phyloP scores from a whole-genome alignment of 345 rosid genomes.

The Lagerstroemia speciosa region DNA sequence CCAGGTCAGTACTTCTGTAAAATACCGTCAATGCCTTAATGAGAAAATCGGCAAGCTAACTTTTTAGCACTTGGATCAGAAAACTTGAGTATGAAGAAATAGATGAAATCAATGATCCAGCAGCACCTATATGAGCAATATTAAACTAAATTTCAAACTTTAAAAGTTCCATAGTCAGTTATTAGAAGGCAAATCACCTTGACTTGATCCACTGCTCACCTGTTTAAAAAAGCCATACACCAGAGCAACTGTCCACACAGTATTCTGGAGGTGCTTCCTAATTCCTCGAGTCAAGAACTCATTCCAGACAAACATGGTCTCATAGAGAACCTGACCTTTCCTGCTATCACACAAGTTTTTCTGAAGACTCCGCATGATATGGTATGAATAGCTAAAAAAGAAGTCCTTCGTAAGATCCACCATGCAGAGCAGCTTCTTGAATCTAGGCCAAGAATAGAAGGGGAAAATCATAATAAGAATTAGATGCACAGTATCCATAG shows the following conservation, averaged over 20 bases:
- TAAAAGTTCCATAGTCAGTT: not conserved
- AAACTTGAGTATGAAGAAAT: not conserved
- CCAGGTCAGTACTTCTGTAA: not conserved
- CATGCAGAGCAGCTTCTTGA: slow-evolving; percentile 84
- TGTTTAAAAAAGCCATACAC: slow-evolving; percentile 96
- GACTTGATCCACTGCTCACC: slow-evolving; percentile 33
- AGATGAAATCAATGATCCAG: not conserved
- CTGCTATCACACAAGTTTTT: slow-evolving; percentile 58
- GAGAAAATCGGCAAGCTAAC: not conserved
- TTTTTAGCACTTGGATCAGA: not conserved
- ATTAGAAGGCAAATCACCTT: slow-evolving; percentile 3
- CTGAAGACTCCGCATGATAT: slow-evolving; percentile 89
- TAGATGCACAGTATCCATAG: not conserved
- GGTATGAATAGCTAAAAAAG: slow-evolving; percentile 97
- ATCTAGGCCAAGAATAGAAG: slow-evolving; percentile 49
- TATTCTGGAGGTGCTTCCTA: slow-evolving; percentile 79
- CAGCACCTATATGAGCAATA: not conserved
- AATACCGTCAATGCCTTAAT: no score
- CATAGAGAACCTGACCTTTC: slow-evolving; percentile 63
- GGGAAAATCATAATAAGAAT: slow-evolving; percentile 7
- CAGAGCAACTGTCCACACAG: slow-evolving; percentile 92
- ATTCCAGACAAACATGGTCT: slow-evolving; percentile 98
- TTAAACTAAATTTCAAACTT: slow-evolving; percentile 2
- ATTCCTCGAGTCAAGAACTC: slow-evolving; percentile 90
- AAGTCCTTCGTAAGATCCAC: slow-evolving; percentile 98